Evolutionary conservation across 805 yeast genomes (phyloP), one percentile per base, ranked within the genome.

Genomic region (Cyberlindnera xishuangbannaensis): DNA sequence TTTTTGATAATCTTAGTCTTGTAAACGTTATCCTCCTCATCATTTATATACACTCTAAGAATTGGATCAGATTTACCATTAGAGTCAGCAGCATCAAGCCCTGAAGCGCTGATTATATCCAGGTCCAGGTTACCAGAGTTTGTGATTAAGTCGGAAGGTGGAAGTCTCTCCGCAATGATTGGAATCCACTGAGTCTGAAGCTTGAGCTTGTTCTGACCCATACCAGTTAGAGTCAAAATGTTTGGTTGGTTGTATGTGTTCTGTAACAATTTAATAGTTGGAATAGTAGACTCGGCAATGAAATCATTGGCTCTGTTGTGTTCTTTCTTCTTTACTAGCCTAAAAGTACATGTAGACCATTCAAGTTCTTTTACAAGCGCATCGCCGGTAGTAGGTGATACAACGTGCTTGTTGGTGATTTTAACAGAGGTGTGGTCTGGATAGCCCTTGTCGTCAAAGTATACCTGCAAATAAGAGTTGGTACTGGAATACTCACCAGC

Each of bases 1-100:
- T 81, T 87, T 70, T 88, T 92, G 40, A 74, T 65, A 18, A 79
- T 79, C 60, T 84, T 80, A 23, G 95, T 73, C 64, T 85, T 86
- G 66, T 64, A 77, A 39, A 83, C 65, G 21, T 61, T 55, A 19
- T 73, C 73, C 34, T 69, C 69, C 12, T 64, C 66, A 25, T 79
- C 79, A 59, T 88, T 78, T 48, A 85, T 53, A 50, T 68, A 77
- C 42, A 86, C 69, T 49, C 77, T 73, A 39, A 77, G 69, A 56
- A 78, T 90, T 35, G 99, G 99, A 61, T 92, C 99, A 4, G 96
- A 85, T 55, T 83, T 82, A 31, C 97, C 97, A 47, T 80, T 81
- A 19, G 83, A 66, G 60, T 92, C 99, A n/a, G 88, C 94, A 11
- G 95, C 71, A 25, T 81, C 75, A 38, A 92, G 67, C 32, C 73